Base-by-base conservation (phyloP, 2,329 filamentous ascomycete genomes). In the Colletotrichum lini region DNA sequence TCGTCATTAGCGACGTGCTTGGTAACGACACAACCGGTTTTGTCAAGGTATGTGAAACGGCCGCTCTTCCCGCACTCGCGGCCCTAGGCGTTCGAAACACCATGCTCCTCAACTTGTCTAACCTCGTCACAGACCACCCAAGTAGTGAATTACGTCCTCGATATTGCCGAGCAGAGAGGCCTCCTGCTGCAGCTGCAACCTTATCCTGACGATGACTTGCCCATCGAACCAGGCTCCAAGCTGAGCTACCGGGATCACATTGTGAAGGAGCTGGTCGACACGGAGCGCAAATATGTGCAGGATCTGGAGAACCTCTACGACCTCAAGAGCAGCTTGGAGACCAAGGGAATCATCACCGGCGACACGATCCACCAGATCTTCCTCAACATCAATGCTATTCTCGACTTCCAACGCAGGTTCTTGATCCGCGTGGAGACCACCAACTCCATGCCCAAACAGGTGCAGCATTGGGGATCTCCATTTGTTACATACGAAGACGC, bases 221-320 rank as follows among this genome's bases (percentile, higher is more conserved):
- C 81, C n/a, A 82, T 83, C 38, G 82, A 84, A 30, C 85, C 92
- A 58, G 89, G 91, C 67, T 90, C 90, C 1, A 89, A 94, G 79
- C 92, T 92, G 86, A 91, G 87, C 74, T 91, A 92, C 75, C 86
- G 95, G 75, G 94, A 98, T 77, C 93, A 98, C 80, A 94, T 98
- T 72, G 90, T 99, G 53, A 91, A 93, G 78, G 96, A 99, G 82
- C 84, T 99, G 57, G 93, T 99, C 67, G 94, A 96, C 76, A 98
- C 96, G 1, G 96, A 99, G 82, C 92, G 96, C 73, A 98, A 98
- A 82, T 99, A 99, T 77, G 96, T 98, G 4, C 95, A 98, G 80
- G 96, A 99, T 84, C 84, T 99, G 64, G 96, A 98, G 80, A 96
- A 98, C 75, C 82, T 99, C 45, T 95, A 98, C 80, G 92, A 95